Evolutionary conservation across 352 stramenopile genomes (phyloP).

Genomic region (Globisporangium sylvaticum): DNA sequence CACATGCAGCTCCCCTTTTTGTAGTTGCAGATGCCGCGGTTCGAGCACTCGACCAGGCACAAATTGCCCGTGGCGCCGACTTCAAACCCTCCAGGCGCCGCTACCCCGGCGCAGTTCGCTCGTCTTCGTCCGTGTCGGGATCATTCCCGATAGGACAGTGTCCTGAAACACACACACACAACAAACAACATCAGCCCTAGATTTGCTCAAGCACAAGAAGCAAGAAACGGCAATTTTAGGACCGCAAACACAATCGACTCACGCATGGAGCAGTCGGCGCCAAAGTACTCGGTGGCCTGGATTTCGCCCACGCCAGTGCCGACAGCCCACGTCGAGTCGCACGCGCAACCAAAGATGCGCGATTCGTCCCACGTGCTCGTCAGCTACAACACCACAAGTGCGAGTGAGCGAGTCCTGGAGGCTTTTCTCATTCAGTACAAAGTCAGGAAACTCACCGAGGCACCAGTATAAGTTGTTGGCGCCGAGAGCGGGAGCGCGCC

Average conservation of each 20-base stretch:
- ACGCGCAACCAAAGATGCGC: constrained; percentile 87
- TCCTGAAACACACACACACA: constrained; percentile 21
- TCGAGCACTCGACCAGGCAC: constrained; percentile 91
- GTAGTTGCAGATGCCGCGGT: constrained; percentile 90
- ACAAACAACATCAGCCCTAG: not conserved
- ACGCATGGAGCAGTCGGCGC: constrained; percentile 82
- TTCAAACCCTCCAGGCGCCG: constrained; percentile 31
- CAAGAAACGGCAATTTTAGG: not conserved
- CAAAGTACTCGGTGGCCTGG: constrained; percentile 87
- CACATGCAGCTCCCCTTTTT: constrained; percentile 78
- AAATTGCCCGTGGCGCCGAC: constrained; percentile 68
- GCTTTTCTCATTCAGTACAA: not conserved
- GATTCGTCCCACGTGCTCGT: constrained; percentile 89
- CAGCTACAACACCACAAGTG: constrained; percentile 12
- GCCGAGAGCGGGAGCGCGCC: constrained; percentile 65
- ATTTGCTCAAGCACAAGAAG: not conserved
- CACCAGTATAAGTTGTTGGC: constrained; percentile 59
- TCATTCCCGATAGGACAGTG: constrained; percentile 85
- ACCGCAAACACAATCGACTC: constrained; percentile 15
- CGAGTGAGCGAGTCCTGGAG: too few species aligned
- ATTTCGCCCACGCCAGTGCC: constrained; percentile 65
- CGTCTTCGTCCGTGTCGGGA: constrained; percentile 55
- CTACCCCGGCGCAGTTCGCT: constrained; percentile 64
- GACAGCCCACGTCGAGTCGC: constrained; percentile 84
- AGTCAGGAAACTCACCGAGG: constrained; percentile 3